Evolutionary conservation across 306 rosid species (phyloP).

Genomic region (Glycine soja): DNA sequence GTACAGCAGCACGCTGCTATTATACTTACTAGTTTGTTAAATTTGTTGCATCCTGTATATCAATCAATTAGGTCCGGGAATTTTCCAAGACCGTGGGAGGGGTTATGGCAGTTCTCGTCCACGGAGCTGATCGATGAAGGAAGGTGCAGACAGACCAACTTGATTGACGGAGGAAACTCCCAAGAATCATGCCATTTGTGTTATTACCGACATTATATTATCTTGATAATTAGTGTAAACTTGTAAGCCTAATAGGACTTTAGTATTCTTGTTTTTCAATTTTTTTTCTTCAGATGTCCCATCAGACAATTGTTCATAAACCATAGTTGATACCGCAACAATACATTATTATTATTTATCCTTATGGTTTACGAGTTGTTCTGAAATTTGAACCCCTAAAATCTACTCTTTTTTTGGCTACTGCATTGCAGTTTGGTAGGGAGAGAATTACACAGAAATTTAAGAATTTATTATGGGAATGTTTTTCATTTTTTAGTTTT

Average conservation of each 20-base stretch:
- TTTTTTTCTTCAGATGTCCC: constrained; percentile 23
- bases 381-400: too few species aligned
- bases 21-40: neutral
- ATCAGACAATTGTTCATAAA: constrained; percentile 38
- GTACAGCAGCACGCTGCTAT: neutral
- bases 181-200: neutral
- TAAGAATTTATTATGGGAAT: neutral
- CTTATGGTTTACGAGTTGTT: too few species aligned
- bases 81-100: constrained; percentile 70
- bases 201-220: constrained; percentile 23
- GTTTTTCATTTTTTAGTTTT: too few species aligned
- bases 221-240: too few species aligned
- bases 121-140: constrained; percentile 57
- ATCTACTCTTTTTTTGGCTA: too few species aligned
- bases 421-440: neutral
- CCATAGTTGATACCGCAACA: constrained; percentile 29
- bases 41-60: constrained; percentile 13
- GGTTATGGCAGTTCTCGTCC: constrained; percentile 66
- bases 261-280: neutral
- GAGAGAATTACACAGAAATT: neutral
- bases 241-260: constrained; percentile 49
- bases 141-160: too few species aligned
- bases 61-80: constrained; percentile 62
- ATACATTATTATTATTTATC: too few species aligned
- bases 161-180: constrained; percentile 27